These are phyloP conservation scores for Talaromyces liani DNA, from an alignment of 495 filamentous ascomycete genomes.

Conservation along the genomic window DNA sequence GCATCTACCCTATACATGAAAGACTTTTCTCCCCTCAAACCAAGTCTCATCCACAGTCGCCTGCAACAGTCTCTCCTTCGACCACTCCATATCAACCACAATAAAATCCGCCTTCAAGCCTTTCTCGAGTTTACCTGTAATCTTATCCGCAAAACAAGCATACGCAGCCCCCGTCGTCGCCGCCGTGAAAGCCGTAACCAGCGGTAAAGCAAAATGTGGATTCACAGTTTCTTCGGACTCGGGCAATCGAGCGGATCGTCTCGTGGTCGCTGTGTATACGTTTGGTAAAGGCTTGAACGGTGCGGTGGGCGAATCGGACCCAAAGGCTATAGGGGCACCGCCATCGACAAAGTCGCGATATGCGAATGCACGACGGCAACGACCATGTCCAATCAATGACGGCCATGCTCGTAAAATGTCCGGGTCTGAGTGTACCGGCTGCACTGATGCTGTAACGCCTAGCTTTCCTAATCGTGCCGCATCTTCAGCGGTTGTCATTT, in stretches of 20 bases:
- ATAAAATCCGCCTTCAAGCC: conserved; percentile 52
- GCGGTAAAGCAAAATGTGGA: conserved; percentile 40
- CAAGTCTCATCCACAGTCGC: conserved; percentile 48
- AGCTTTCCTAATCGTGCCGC: conserved; percentile 43
- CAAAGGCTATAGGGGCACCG: conserved; percentile 47
- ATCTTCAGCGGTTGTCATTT: conserved; percentile 46
- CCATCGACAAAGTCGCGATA: conserved; percentile 51
- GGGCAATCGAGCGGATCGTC: conserved; percentile 45
- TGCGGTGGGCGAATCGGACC: conserved; percentile 55
- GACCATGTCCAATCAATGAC: conserved; percentile 40
- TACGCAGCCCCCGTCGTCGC: conserved; percentile 52
- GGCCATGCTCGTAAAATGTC: conserved; percentile 56
- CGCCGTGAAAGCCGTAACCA: conserved; percentile 45
- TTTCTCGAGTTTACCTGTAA: conserved; percentile 38
- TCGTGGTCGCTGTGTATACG: conserved; percentile 53
- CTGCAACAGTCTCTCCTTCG: conserved; percentile 41
- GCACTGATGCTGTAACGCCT: conserved; percentile 56
- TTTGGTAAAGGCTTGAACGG: conserved; percentile 49
- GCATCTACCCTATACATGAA: conserved; percentile 2
- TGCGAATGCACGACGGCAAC: conserved; percentile 50
- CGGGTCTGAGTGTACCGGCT: conserved; percentile 57
- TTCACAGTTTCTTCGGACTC: conserved; percentile 42
- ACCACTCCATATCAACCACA: conserved; percentile 51
- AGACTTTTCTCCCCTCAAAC: conserved; percentile 46
- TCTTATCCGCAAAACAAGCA: conserved; percentile 48